These are phyloP conservation scores for Taphrina communis DNA, from an alignment of 1,139 yeast species.

Conservation along the genomic window DNA sequence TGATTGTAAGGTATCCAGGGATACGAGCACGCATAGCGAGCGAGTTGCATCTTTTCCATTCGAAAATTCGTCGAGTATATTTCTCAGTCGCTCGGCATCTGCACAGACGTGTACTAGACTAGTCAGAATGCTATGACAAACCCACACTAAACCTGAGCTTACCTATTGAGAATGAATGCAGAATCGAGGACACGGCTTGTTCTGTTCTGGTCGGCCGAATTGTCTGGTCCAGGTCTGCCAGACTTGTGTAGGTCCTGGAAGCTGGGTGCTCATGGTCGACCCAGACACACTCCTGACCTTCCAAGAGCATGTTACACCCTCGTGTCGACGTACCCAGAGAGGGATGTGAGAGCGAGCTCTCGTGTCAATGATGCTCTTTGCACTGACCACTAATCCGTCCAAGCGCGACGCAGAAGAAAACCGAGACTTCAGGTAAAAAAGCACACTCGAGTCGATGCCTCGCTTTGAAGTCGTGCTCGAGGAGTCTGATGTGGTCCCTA, in stretches of 20 bases:
- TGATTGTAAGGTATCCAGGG: not conserved
- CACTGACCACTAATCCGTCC: not conserved
- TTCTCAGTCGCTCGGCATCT: not conserved
- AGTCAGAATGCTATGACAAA: not conserved
- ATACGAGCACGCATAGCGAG: not conserved
- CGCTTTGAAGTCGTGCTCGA: conserved; percentile 3
- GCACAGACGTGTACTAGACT: not conserved
- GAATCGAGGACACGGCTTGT: conserved; percentile 5
- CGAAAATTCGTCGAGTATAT: not conserved
- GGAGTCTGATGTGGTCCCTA: not conserved
- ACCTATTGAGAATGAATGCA: conserved; percentile 2
- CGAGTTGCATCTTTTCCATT: not conserved
- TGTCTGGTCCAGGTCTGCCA: not conserved
- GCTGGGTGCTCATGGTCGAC: conserved; percentile 1
- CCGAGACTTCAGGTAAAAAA: not conserved
- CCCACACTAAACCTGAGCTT: not conserved
- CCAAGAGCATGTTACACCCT: conserved; percentile 1
- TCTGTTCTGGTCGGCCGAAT: conserved; percentile 2
- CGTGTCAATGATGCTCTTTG: not conserved
- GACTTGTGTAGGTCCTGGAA: not conserved
- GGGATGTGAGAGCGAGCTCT: not conserved
- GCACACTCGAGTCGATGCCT: not conserved
- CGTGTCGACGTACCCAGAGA: not conserved
- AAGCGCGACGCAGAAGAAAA: not conserved
- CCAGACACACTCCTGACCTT: conserved; percentile 13